Evolutionary conservation across 192 early-diverging fungal genomes (phyloP).

Genomic region (Coemansia sp.): DNA sequence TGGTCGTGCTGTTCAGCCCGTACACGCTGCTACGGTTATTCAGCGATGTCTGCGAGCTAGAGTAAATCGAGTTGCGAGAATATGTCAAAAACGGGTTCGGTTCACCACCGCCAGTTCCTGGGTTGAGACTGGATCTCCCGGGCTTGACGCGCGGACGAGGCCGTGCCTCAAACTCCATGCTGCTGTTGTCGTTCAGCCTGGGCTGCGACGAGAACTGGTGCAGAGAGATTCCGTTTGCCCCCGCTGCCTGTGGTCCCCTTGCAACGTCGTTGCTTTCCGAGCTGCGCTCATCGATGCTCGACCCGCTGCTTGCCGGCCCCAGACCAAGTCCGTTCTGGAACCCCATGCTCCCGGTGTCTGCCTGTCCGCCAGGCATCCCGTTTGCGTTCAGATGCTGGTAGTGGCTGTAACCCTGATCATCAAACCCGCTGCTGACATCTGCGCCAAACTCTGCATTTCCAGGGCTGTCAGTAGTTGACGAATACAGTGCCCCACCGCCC

Average conservation of each 20-base stretch:
- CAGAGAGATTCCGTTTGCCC: constrained; percentile 16
- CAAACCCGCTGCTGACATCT: constrained; percentile 46
- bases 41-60: constrained; percentile 54
- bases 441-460: constrained; percentile 35
- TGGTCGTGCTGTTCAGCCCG: constrained; percentile 27
- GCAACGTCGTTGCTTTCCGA: constrained; percentile 27
- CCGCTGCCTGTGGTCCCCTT: constrained; percentile 14
- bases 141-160: constrained; percentile 42
- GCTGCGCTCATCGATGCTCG: constrained; percentile 37
- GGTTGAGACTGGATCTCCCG: constrained; percentile 31
- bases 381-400: constrained; percentile 31
- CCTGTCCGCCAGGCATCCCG: background rate
- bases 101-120: constrained; percentile 17
- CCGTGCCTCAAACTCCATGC: constrained; percentile 26
- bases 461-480: constrained; percentile 7
- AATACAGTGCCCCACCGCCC: background rate
- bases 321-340: constrained; percentile 11
- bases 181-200: constrained; percentile 19
- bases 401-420: constrained; percentile 42
- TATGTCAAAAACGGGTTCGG: constrained; percentile 53
- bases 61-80: constrained; percentile 56
- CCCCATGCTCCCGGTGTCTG: constrained; percentile 10
- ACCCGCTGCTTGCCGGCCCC: constrained; percentile 24
- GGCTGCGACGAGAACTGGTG: constrained; percentile 48
- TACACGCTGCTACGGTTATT: constrained; percentile 41